Evolutionary conservation across 139 green algal species (phyloP).

Genomic region (Coccomyxa sp.): DNA sequence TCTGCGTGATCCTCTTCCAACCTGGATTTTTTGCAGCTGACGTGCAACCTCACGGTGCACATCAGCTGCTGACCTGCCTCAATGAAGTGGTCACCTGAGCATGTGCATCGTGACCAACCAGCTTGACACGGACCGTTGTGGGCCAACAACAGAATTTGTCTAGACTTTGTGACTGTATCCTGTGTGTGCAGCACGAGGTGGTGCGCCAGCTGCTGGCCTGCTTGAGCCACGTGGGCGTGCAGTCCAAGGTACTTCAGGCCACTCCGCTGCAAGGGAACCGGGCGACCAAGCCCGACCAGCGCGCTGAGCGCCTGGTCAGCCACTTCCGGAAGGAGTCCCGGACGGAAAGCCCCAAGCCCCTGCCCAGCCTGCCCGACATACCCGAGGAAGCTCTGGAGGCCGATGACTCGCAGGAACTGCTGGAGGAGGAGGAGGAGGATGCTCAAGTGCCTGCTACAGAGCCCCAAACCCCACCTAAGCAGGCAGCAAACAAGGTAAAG

Average conservation of each 20-base stretch:
- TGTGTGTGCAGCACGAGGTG: constrained; percentile 11
- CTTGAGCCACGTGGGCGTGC: constrained; percentile 5
- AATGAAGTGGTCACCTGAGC: background rate
- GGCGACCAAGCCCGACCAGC: background rate
- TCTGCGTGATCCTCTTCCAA: too few relatives aligned
- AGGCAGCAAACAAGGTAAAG: background rate
- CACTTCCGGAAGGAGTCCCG: background rate
- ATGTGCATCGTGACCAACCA: background rate
- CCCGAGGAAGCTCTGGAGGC: too few relatives aligned
- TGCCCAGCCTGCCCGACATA: background rate
- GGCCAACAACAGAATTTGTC: too few relatives aligned
- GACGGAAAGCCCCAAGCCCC: too few relatives aligned
- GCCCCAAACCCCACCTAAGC: background rate
- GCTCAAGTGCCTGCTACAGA: background rate
- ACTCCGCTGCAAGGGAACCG: background rate
- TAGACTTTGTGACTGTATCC: background rate
- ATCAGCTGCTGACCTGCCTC: background rate
- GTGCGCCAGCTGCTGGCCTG: constrained; percentile 16
- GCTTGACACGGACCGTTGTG: background rate
- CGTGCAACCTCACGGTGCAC: too few relatives aligned
- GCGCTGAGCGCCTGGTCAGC: background rate
- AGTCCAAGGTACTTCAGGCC: background rate
- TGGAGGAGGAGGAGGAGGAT: background rate
- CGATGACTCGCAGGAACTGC: too few relatives aligned
- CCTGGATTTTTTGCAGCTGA: too few relatives aligned